Evolutionary conservation across 345 rosid species (phyloP).

Genomic region (Eucalyptus pumila): DNA sequence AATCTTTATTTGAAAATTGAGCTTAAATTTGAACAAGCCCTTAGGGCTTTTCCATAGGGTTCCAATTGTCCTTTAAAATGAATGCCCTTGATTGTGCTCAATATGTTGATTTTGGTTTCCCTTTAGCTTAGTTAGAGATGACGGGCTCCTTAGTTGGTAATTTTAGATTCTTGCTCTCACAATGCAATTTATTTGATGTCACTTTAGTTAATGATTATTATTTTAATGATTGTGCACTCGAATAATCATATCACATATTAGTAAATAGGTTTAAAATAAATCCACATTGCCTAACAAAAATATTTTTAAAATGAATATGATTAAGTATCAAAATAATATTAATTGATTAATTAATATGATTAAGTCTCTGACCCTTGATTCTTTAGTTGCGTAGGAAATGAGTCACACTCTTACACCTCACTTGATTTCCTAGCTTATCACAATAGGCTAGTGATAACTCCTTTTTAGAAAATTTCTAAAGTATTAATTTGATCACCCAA

Average conservation of each 20-base stretch:
- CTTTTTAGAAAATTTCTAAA: no score
- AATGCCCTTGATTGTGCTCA: accelerated
- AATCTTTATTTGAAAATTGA: no score
- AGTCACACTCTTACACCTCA: accelerated
- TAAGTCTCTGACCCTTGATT: no score
- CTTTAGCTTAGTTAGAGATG: no score
- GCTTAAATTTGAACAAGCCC: no score
- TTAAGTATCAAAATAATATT: accelerated
- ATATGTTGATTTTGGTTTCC: no score
- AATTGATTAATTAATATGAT: no score
- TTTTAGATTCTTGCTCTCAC: no score
- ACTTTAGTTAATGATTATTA: accelerated
- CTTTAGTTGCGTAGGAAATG: accelerated
- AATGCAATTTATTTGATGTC: no score
- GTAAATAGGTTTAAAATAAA: accelerated
- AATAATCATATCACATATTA: accelerated
- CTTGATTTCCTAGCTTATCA: accelerated
- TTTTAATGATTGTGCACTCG: accelerated
- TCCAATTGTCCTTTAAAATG: accelerated
- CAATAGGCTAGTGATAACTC: accelerated
- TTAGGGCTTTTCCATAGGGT: no score
- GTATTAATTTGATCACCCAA: accelerated
- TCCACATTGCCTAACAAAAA: accelerated
- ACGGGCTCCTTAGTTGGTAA: no score
- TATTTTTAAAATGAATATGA: accelerated